These are phyloP conservation scores for Apostasia shenzhenica DNA, from an alignment of 106 monocot species.

Conservation along the genomic window DNA sequence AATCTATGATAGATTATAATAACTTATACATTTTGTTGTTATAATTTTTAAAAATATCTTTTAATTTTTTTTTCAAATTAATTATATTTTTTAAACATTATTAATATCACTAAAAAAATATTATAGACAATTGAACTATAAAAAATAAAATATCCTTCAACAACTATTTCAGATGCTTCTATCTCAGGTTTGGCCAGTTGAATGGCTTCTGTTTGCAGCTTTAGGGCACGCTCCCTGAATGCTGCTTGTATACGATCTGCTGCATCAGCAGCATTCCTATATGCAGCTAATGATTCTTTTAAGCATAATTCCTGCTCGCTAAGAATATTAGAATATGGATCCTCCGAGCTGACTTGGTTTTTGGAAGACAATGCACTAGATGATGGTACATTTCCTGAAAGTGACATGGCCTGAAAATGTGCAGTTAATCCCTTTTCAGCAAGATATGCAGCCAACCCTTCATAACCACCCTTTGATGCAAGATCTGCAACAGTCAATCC, in stretches of 20 bases:
- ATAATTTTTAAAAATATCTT: too few relatives aligned
- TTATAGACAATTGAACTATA: too few relatives aligned
- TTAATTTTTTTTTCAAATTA: too few relatives aligned
- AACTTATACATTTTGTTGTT: too few relatives aligned
- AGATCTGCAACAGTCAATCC: conserved; percentile 83
- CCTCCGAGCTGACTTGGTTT: conserved; percentile 20
- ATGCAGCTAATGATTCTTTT: conserved; percentile 93
- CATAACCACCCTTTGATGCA: conserved; percentile 63
- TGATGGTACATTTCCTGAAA: conserved; percentile 44
- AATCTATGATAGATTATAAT: too few relatives aligned
- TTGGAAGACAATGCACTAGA: conserved; percentile 1
- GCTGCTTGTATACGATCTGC: conserved; percentile 77
- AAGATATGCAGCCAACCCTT: conserved; percentile 89
- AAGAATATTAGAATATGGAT: conserved; percentile 24
- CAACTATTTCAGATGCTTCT: conserved; percentile 54
- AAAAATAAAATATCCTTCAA: too few relatives aligned
- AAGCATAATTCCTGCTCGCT: conserved; percentile 78
- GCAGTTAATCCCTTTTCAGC: conserved; percentile 74
- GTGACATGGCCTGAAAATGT: conserved; percentile 84
- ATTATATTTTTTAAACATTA: too few relatives aligned
- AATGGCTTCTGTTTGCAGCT: conserved; percentile 60
- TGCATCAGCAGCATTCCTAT: conserved; percentile 87
- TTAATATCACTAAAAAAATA: too few relatives aligned
- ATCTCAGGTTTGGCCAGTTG: conserved; percentile 48
- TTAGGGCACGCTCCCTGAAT: conserved; percentile 73